A percentile compares a stretch with the other conserved stretches of the same genome.
Evolutionary conservation across 2,329 filamentous ascomycete species (phyloP).

Genomic region (Aspergillus unguis): DNA sequence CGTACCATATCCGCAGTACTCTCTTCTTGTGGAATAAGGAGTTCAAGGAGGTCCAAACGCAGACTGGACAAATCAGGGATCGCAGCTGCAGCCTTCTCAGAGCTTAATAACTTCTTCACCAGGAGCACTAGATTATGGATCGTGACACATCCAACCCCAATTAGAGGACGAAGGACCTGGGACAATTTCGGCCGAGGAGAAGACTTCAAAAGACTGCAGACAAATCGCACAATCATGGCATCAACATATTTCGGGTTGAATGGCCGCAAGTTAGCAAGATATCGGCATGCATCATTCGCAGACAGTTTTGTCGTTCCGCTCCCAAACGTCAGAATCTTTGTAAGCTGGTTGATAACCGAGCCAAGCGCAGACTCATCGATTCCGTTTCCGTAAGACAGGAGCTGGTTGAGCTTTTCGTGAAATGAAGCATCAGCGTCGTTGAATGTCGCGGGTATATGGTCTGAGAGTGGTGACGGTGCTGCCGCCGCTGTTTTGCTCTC

Average conservation of each 20-base stretch:
- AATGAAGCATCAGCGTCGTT: slow-evolving; percentile 40
- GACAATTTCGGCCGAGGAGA: slow-evolving; percentile 32
- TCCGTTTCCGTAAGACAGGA: slow-evolving; percentile 43
- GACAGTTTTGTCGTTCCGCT: slow-evolving; percentile 28
- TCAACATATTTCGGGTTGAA: slow-evolving; percentile 46
- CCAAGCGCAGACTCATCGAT: slow-evolving; percentile 47
- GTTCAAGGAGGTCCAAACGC: slow-evolving; percentile 32
- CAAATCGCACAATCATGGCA: slow-evolving; percentile 42
- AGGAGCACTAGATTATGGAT: slow-evolving; percentile 40
- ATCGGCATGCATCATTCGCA: slow-evolving; percentile 38
- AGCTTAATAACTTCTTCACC: slow-evolving; percentile 30
- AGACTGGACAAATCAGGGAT: slow-evolving; percentile 28
- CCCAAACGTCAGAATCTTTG: slow-evolving; percentile 34
- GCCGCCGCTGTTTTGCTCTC: slow-evolving; percentile 43
- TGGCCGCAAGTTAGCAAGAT: slow-evolving; percentile 43
- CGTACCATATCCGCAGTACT: slow-evolving; percentile 31
- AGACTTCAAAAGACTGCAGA: slow-evolving; percentile 37
- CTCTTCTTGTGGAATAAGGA: slow-evolving; percentile 26
- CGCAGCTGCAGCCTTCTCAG: slow-evolving; percentile 18
- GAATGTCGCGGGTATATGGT: slow-evolving; percentile 44
- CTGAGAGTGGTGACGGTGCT: slow-evolving; percentile 49
- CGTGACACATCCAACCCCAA: slow-evolving; percentile 46
- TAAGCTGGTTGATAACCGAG: slow-evolving; percentile 42
- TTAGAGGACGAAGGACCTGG: slow-evolving; percentile 37
- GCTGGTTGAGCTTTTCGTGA: slow-evolving; percentile 45